Evolutionary conservation across 495 filamentous ascomycete genomes (phyloP).

Genomic region (Penicillium diatomitis): DNA sequence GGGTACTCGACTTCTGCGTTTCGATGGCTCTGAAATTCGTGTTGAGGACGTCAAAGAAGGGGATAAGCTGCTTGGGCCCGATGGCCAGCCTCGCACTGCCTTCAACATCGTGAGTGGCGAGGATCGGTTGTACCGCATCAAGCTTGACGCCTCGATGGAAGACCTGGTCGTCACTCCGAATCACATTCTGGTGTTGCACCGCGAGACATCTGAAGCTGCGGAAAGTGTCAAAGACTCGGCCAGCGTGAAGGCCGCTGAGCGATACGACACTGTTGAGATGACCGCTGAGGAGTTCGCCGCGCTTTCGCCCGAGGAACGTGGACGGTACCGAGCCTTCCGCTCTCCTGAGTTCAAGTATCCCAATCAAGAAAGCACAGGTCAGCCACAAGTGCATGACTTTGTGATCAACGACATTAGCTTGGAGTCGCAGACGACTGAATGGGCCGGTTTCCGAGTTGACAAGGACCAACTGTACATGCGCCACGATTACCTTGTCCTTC

Average conservation of each 20-base stretch:
- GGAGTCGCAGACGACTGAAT: conserved; percentile 25
- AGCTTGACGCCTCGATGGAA: conserved; percentile 26
- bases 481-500: conserved; percentile 37
- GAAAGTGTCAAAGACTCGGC: neutral
- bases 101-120: conserved; percentile 39
- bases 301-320: neutral
- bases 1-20: conserved; percentile 29
- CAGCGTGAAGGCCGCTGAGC: neutral
- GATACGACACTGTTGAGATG: neutral
- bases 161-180: conserved; percentile 40
- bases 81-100: conserved; percentile 35
- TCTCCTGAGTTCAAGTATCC: neutral
- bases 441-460: conserved; percentile 40
- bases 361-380: neutral
- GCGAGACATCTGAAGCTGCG: conserved; percentile 6
- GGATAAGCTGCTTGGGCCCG: conserved; percentile 38
- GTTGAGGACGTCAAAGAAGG: conserved; percentile 41
- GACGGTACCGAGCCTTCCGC: neutral
- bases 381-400: conserved; percentile 16
- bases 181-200: conserved; percentile 38
- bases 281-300: neutral
- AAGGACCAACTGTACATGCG: conserved; percentile 42
- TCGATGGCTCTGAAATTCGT: conserved; percentile 31
- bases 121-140: conserved; percentile 38
- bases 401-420: conserved; percentile 30